Conservation (phyloP, 2,329 filamentous ascomycete genomes). For the Hypoxylon sp. region DNA sequence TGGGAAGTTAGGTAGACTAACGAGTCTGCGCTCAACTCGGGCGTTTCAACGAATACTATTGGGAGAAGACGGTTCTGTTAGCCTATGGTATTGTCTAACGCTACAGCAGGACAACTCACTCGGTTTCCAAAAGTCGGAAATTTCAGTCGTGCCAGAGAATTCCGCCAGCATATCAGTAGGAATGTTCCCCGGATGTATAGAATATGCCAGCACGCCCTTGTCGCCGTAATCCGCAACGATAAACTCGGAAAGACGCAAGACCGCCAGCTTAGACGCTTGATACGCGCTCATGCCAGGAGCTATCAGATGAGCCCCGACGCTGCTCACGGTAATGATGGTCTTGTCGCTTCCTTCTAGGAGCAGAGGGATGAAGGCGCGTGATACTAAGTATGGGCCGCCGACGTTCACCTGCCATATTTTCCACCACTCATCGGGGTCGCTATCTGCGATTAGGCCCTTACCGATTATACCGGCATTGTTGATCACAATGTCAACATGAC, state of each 20-base stretch:
- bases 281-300: slow-evolving; percentile 54
- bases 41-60: slow-evolving; percentile 45
- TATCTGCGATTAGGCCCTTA: slow-evolving; percentile 40
- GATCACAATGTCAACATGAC: slow-evolving; percentile 52
- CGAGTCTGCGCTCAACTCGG: slow-evolving; percentile 48
- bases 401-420: slow-evolving; percentile 62
- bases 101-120: slow-evolving; percentile 29
- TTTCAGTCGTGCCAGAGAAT: slow-evolving; percentile 12
- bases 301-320: slow-evolving; percentile 53
- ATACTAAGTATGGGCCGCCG: slow-evolving; percentile 59
- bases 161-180: slow-evolving; percentile 51
- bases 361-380: slow-evolving; percentile 60
- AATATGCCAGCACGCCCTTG: slow-evolving; percentile 55
- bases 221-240: slow-evolving; percentile 56
- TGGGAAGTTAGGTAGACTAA: slow-evolving; percentile 48
- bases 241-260: slow-evolving; percentile 60
- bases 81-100: not conserved
- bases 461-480: slow-evolving; percentile 51
- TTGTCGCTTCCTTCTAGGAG: slow-evolving; percentile 48
- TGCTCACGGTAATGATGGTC: slow-evolving; percentile 58
- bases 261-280: slow-evolving; percentile 58
- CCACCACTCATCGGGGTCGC: slow-evolving; percentile 53
- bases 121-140: slow-evolving; percentile 21
- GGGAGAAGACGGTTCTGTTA: slow-evolving; percentile 8
- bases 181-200: slow-evolving; percentile 58